Conservation (phyloP, 148 eudicot genomes). For the Persicaria maculosa region DNA sequence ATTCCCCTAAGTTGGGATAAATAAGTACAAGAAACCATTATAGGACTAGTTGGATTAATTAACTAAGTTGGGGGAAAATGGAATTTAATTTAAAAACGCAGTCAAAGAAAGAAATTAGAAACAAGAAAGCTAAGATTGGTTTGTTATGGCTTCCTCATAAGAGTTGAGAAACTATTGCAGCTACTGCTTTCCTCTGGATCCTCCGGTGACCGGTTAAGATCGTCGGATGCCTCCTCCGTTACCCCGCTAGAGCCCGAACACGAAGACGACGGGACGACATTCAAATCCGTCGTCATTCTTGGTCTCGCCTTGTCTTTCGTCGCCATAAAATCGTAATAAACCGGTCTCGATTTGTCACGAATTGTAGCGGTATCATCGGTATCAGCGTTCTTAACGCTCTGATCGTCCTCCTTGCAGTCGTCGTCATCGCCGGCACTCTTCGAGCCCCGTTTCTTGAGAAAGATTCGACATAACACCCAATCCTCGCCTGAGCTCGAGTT, state of each 20-base stretch:
- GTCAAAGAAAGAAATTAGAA: not conserved
- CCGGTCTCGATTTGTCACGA: constrained; percentile 22
- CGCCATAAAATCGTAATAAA: constrained; percentile 68
- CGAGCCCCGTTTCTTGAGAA: constrained; percentile 54
- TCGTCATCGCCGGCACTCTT: constrained; percentile 16
- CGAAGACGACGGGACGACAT: constrained; percentile 47
- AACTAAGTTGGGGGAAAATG: constrained; percentile 1
- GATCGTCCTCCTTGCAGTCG: constrained; percentile 11
- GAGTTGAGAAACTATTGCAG: constrained; percentile 35
- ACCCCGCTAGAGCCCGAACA: constrained; percentile 80
- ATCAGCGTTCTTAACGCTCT: not conserved
- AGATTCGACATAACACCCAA: constrained; percentile 90
- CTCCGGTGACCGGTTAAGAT: constrained; percentile 10
- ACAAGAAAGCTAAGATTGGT: not conserved
- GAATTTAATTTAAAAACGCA: not conserved
- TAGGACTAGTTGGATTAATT: constrained; percentile 11
- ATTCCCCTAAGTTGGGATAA: not conserved
- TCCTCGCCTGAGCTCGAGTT: constrained; percentile 24
- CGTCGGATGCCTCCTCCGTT: constrained; percentile 35
- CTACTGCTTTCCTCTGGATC: constrained; percentile 70
- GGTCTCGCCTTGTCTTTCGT: constrained; percentile 32
- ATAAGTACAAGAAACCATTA: not conserved
- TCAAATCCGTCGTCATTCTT: constrained; percentile 40
- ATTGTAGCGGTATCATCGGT: not conserved
- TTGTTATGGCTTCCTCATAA: constrained; percentile 27